These are phyloP conservation scores for Paramyrothecium sp. DNA, from an alignment of 2,329 filamentous ascomycete species.

Conservation along the genomic window DNA sequence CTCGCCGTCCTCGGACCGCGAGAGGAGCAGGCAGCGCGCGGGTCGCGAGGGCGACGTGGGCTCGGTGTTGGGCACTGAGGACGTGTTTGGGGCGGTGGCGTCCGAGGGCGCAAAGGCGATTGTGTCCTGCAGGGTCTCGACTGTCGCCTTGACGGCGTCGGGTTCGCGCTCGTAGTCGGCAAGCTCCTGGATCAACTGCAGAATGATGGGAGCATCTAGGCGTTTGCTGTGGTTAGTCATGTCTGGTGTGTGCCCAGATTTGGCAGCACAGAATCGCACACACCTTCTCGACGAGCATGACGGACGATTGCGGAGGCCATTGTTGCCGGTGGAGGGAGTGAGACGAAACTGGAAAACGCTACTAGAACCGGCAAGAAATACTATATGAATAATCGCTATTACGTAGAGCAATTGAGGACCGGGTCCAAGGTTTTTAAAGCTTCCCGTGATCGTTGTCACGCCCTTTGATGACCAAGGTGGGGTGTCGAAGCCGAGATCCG, in stretches of 20 bases:
- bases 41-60: conserved; percentile 57
- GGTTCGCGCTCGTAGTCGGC: conserved; percentile 84
- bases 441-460: background rate
- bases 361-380: background rate
- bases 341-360: background rate
- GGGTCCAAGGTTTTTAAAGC: no score
- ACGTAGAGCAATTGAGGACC: no score
- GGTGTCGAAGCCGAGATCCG: background rate
- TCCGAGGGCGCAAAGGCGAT: conserved; percentile 70
- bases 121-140: conserved; percentile 68
- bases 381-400: no score
- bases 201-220: conserved; percentile 80
- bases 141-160: conserved; percentile 74
- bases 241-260: background rate
- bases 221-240: conserved; percentile 6
- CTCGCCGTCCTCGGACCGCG: conserved; percentile 40
- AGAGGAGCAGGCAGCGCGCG: conserved; percentile 73
- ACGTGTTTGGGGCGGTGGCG: conserved; percentile 37
- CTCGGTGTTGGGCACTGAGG: conserved; percentile 43
- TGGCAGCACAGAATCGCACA: background rate
- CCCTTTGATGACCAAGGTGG: background rate
- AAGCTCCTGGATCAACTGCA: conserved; percentile 78
- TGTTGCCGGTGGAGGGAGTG: background rate
- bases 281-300: conserved; percentile 61
- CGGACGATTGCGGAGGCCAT: conserved; percentile 14